These are phyloP conservation scores for Fusarium sp. DNA, from an alignment of 2,329 filamentous ascomycete genomes.

Conservation along the genomic window DNA sequence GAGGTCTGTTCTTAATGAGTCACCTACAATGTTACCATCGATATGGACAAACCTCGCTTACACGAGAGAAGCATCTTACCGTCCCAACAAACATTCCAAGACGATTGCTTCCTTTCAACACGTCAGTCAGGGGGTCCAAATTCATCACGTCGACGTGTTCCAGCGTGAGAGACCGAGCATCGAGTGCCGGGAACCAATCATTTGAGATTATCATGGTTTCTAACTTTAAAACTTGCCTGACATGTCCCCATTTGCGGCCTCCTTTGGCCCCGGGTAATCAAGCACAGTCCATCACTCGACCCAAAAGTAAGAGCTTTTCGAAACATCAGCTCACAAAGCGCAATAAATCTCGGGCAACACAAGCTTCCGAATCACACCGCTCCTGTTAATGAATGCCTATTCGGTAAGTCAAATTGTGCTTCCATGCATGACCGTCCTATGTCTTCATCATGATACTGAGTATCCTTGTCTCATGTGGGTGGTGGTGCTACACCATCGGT, in stretches of 20 bases:
- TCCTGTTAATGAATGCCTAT: conserved; percentile 14
- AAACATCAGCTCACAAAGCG: conserved; percentile 31
- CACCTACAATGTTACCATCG: conserved; percentile 2
- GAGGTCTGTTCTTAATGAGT: conserved; percentile 15
- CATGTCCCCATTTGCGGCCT: conserved; percentile 14
- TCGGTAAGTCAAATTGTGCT: conserved; percentile 10
- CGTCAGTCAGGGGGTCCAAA: background rate
- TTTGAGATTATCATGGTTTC: background rate
- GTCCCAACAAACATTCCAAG: background rate
- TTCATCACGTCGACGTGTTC: conserved; percentile 1
- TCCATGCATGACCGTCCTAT: conserved; percentile 1
- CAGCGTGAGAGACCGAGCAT: background rate
- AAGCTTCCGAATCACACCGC: conserved; percentile 30
- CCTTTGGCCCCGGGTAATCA: conserved; percentile 28
- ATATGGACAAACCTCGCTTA: conserved; percentile 4
- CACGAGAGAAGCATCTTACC: conserved; percentile 15
- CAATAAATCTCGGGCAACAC: conserved; percentile 17
- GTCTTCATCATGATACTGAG: conserved; percentile 9
- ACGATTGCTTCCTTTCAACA: conserved; percentile 1
- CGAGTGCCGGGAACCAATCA: conserved; percentile 17
- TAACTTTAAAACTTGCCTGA: conserved; percentile 20
- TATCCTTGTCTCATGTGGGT: conserved; percentile 32
- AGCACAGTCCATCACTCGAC: conserved; percentile 37
- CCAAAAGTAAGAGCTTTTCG: conserved; percentile 17
- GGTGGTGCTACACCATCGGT: conserved; percentile 35